Percentiles rank a stretch among this genome's conserved stretches.
Conservation (phyloP, 1,284 basidiomycete genomes). For the Kalmanozyma brasiliensis region DNA sequence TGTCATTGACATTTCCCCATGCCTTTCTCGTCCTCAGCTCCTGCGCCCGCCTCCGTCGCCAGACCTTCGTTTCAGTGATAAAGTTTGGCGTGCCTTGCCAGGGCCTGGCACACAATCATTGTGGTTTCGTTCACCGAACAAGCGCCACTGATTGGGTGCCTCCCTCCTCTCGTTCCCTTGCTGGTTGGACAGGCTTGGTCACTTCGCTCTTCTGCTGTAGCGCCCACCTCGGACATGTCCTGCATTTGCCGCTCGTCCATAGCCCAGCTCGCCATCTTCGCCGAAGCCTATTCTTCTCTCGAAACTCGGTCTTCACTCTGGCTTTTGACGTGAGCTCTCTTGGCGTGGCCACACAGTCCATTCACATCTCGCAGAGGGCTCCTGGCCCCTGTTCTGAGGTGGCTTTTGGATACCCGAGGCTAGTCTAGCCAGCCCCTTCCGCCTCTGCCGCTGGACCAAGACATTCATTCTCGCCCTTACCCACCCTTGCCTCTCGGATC, state of each 20-base stretch:
- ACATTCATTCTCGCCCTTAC: slow-evolving; percentile 12
- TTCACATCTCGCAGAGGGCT: not conserved
- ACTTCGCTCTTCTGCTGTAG: no score
- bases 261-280: slow-evolving; percentile 21
- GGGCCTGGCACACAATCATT: slow-evolving; percentile 1
- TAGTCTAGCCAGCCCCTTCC: slow-evolving; percentile 12
- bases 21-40: not conserved
- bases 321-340: slow-evolving; percentile 15
- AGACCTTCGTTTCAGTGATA: no score
- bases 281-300: slow-evolving; percentile 25
- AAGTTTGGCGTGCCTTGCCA: slow-evolving; percentile 6
- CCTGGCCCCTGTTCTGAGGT: slow-evolving; percentile 6
- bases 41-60: not conserved
- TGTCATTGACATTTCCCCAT: slow-evolving; percentile 8
- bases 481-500: slow-evolving; percentile 7
- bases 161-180: not conserved
- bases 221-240: slow-evolving; percentile 2
- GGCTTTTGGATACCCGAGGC: slow-evolving; percentile 23
- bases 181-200: no score
- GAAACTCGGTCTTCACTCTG: no score
- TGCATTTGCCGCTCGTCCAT: slow-evolving; percentile 5
- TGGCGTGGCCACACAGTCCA: no score
- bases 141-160: no score
- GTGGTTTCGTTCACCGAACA: not conserved
- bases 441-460: slow-evolving; percentile 14